These are phyloP conservation scores for Colletotrichum sp. DNA, from an alignment of 2,329 filamentous ascomycete species.

Conservation along the genomic window DNA sequence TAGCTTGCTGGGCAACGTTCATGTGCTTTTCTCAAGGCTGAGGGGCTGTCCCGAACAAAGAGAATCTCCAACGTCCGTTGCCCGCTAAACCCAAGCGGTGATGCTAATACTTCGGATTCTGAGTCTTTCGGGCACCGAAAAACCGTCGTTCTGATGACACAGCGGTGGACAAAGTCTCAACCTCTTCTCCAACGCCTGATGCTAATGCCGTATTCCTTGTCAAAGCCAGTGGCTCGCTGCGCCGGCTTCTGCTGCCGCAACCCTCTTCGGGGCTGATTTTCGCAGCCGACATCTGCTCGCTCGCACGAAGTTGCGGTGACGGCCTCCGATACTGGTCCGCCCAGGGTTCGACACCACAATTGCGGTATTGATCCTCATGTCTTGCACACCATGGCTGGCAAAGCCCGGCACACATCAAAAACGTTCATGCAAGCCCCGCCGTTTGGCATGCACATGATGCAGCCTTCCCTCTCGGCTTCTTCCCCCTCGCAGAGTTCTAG, in stretches of 20 bases:
- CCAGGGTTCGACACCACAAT: constrained; percentile 1
- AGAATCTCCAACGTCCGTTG: not conserved
- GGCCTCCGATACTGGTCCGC: not conserved
- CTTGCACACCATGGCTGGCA: not conserved
- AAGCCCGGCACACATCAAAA: constrained; percentile 1
- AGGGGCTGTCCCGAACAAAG: not conserved
- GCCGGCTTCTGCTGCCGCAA: not conserved
- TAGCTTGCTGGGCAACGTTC: not conserved
- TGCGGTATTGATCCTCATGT: not conserved
- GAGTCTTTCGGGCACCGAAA: not conserved
- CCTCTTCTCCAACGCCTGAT: not conserved
- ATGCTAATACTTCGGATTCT: not conserved
- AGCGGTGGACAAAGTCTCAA: not conserved
- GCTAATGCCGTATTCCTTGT: not conserved
- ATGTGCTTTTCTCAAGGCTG: not conserved
- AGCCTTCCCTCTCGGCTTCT: not conserved
- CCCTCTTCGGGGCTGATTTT: not conserved
- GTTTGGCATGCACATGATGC: constrained; percentile 15
- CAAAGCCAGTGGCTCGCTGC: not conserved
- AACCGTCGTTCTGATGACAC: not conserved
- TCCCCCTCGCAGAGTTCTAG: constrained; percentile 1
- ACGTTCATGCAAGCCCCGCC: constrained; percentile 19
- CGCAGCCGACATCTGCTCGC: not conserved
- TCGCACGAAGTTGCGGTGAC: constrained; percentile 5
- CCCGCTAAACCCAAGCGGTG: not conserved